Evolutionary conservation across 1,284 basidiomycete species (phyloP).

Genomic region (Malassezia vespertilionis): DNA sequence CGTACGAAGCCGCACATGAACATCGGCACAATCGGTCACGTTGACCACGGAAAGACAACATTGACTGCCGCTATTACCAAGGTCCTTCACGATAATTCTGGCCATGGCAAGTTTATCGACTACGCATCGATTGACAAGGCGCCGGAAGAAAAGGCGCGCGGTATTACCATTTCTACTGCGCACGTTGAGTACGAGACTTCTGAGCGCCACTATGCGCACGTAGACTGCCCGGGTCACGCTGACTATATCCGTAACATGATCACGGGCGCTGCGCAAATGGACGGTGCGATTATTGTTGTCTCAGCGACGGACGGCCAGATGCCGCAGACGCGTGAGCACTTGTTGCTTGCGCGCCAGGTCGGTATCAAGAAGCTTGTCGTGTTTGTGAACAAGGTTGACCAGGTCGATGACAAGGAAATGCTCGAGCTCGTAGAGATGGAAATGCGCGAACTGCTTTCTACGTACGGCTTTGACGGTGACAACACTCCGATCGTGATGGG

Average conservation of each 20-base stretch:
- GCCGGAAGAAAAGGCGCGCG: constrained; percentile 98
- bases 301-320: constrained; percentile 99
- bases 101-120: constrained; percentile 83
- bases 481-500: constrained; percentile 94
- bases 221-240: constrained; percentile 75
- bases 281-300: constrained; percentile 61
- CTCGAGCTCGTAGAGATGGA: constrained; percentile 99
- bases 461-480: constrained; percentile 84
- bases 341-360: constrained; percentile 92
- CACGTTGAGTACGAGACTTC: constrained; percentile 96
- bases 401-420: constrained; percentile 95
- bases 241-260: constrained; percentile 74
- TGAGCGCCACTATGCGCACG: constrained; percentile 90
- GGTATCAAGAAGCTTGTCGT: constrained; percentile 97
- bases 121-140: constrained; percentile 98
- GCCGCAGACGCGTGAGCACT: constrained; percentile 98
- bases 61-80: constrained; percentile 98
- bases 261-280: constrained; percentile 98
- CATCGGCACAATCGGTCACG: constrained; percentile 51
- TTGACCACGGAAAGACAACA: constrained; percentile 62
- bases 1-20: constrained; percentile 87
- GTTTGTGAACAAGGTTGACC: constrained; percentile 99
- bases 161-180: constrained; percentile 79
- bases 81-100: constrained; percentile 66
- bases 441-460: constrained; percentile 90